phyloP scores from a whole-genome alignment of 2,329 filamentous ascomycete genomes.

The Cytospora piceicola region DNA sequence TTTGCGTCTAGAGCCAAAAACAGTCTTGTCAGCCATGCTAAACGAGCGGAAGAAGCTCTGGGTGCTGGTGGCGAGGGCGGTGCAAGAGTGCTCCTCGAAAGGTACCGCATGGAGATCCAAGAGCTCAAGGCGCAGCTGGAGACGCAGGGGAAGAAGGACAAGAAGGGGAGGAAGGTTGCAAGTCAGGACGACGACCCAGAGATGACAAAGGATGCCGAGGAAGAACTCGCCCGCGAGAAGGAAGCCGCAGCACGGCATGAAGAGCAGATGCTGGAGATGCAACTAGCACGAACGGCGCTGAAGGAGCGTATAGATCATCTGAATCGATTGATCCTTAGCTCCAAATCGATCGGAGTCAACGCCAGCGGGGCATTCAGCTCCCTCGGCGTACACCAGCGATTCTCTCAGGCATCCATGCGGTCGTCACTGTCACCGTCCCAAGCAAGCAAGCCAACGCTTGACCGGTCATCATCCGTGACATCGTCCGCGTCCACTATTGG shows the following conservation, averaged over 20 bases:
- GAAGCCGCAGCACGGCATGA: constrained; percentile 88
- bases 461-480: constrained; percentile 69
- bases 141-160: constrained; percentile 66
- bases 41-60: constrained; percentile 88
- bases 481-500: constrained; percentile 66
- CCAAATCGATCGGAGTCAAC: constrained; percentile 95
- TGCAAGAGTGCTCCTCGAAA: constrained; percentile 83
- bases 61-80: constrained; percentile 81
- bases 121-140: constrained; percentile 83
- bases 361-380: constrained; percentile 71
- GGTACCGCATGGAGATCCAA: constrained; percentile 91
- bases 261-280: constrained; percentile 98
- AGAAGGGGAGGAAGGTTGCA: constrained; percentile 62
- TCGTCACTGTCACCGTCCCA: constrained; percentile 67
- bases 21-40: constrained; percentile 95
- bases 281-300: constrained; percentile 89
- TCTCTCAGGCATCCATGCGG: constrained; percentile 65
- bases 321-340: constrained; percentile 92
- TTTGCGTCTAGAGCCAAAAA: constrained; percentile 97
- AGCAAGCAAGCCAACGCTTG: constrained; percentile 55
- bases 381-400: constrained; percentile 65
- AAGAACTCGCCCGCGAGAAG: constrained; percentile 73
- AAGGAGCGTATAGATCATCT: constrained; percentile 98
- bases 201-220: constrained; percentile 65
- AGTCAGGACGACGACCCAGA: constrained; percentile 68